Evolutionary conservation across 1,284 basidiomycete genomes (phyloP), one percentile per base, ranked within the genome.

Genomic region (Ustilago loliicola): DNA sequence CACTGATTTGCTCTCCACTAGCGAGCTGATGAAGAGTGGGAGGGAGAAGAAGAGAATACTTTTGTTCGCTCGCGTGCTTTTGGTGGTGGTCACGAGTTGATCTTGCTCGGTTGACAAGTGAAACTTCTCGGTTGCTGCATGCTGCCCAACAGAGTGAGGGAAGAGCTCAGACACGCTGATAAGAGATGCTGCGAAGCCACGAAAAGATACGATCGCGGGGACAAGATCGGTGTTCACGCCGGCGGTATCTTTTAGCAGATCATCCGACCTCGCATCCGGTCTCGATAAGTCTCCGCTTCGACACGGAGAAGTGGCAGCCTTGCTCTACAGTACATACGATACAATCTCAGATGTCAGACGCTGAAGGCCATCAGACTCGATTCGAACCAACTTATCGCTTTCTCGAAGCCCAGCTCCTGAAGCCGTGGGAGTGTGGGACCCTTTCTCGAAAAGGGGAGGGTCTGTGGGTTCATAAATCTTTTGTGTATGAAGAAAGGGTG

Each of bases 51-150:
- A 45, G 36, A 40, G 15, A 25, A 21, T 11, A n/a, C 9, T 15
- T 30, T 61, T 27, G 53, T 48, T 27, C 8, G 21, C 53, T 67
- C 36, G 65, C 53, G 65, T 66, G 58, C 65, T 66, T 34, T 30
- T 34, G 32, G 32, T 34, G 19, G 6, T 29, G 54, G 42, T 61
- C 55, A 62, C 66, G 61, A 68, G 66, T 38, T 38, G 60, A 58
- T 62, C 60, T 25, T 27, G n/a, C 53, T 62, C 50, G 66, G 40
- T 53, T 56, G 51, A 23, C 42, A 53, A 25, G 45, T 59, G 48
- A 58, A 32, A 58, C 27, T n/a, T 21, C 11, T 40, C 3, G 38
- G 19, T 40, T 40, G 38, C 38, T 40, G 11, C 17, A 6, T 19
- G 11, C 38, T n/a, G 11, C 11, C 11, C 10, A 32, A 42, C n/a